Evolutionary conservation across 768 basidiomycete genomes (phyloP).

Genomic region (Suillus lakei): DNA sequence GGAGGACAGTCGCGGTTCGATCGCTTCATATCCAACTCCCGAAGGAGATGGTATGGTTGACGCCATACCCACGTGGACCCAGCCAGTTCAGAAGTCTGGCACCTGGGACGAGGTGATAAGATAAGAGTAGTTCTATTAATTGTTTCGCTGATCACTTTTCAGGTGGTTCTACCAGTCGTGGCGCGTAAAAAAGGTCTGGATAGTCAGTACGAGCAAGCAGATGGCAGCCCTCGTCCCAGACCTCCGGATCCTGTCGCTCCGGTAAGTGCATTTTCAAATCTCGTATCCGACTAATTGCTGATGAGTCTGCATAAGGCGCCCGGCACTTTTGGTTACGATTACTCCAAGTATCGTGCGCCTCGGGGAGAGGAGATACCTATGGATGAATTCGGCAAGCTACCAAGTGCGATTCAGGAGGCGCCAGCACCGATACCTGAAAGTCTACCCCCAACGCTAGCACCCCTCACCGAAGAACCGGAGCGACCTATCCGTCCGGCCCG

Average conservation of each 20-base stretch:
- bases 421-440: slow-evolving; percentile 23
- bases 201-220: slow-evolving; percentile 66
- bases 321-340: slow-evolving; percentile 82
- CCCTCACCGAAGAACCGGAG: slow-evolving; percentile 32
- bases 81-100: slow-evolving; percentile 66
- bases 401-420: slow-evolving; percentile 22
- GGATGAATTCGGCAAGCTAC: slow-evolving; percentile 66
- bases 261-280: slow-evolving; percentile 3
- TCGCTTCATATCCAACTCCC: slow-evolving; percentile 73
- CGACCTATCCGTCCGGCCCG: slow-evolving; percentile 31
- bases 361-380: slow-evolving; percentile 56
- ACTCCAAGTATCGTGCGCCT: slow-evolving; percentile 66
- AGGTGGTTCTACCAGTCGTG: slow-evolving; percentile 87
- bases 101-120: slow-evolving; percentile 79
- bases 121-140: slow-evolving; percentile 35
- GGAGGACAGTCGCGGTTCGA: slow-evolving; percentile 55
- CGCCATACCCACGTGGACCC: slow-evolving; percentile 85
- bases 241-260: slow-evolving; percentile 30
- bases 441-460: slow-evolving; percentile 17
- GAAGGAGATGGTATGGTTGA: slow-evolving; percentile 62
- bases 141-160: slow-evolving; percentile 12
- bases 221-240: slow-evolving; percentile 68
- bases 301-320: slow-evolving; percentile 56
- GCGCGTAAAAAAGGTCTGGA: slow-evolving; percentile 83
- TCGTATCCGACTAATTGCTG: slow-evolving; percentile 12